These are phyloP conservation scores for Lathyrus tuberosus DNA, from an alignment of 306 rosid genomes.

Conservation along the genomic window DNA sequence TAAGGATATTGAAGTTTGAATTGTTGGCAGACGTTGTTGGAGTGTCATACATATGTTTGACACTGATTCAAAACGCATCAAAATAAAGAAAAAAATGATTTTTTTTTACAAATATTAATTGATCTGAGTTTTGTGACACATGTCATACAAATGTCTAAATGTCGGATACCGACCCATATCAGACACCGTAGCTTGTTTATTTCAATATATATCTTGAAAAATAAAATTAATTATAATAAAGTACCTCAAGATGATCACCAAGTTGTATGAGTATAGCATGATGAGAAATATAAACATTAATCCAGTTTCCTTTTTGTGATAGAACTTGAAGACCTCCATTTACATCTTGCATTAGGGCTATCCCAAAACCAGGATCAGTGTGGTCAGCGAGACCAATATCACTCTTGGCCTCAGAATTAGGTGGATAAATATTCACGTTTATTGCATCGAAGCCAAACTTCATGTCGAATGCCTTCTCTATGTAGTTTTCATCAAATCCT, in stretches of 20 bases:
- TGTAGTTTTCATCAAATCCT: constrained; percentile 56
- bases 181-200: too few relatives aligned
- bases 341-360: constrained; percentile 55
- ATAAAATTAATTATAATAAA: not conserved
- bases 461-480: constrained; percentile 55
- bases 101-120: too few relatives aligned
- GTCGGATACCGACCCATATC: too few relatives aligned
- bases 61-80: too few relatives aligned
- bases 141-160: too few relatives aligned
- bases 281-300: constrained; percentile 50
- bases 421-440: constrained; percentile 58
- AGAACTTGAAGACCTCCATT: constrained; percentile 59
- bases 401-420: constrained; percentile 39
- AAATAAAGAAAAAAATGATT: too few relatives aligned
- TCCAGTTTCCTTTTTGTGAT: constrained; percentile 56
- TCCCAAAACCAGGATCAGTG: constrained; percentile 60
- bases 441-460: constrained; percentile 58
- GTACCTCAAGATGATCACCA: constrained; percentile 68
- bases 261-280: constrained; percentile 58
- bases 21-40: too few relatives aligned
- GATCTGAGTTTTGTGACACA: too few relatives aligned
- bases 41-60: too few relatives aligned
- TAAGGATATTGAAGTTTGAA: too few relatives aligned
- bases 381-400: constrained; percentile 49
- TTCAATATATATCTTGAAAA: too few relatives aligned